A percentile compares a stretch with the other conserved stretches of the same genome.
phyloP scores from a whole-genome alignment of 148 eudicot genomes.

The Talinum fruticosum region DNA sequence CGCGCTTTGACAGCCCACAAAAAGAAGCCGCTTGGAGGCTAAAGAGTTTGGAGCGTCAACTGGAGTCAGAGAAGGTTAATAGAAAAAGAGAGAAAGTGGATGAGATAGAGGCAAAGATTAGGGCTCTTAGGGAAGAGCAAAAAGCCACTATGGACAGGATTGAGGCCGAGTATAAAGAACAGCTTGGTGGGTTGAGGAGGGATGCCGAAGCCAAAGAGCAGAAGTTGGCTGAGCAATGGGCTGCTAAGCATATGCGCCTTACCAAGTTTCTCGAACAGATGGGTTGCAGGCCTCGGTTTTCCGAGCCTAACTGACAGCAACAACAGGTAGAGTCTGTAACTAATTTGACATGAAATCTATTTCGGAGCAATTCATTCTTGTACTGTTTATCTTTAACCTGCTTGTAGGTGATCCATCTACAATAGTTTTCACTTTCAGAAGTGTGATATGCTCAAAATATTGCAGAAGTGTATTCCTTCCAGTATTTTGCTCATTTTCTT shows the following conservation, averaged over 20 bases:
- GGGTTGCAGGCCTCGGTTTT: conserved; percentile 43
- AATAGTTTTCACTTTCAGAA: background rate
- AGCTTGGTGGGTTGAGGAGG: conserved; percentile 60
- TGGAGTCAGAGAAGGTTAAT: conserved; percentile 69
- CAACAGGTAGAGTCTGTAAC: background rate
- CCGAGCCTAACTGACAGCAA: conserved; percentile 36
- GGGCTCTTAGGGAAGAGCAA: conserved; percentile 71
- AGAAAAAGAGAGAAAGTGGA: conserved; percentile 66
- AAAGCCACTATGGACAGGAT: conserved; percentile 58
- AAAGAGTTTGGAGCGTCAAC: conserved; percentile 73
- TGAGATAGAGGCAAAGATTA: conserved; percentile 67
- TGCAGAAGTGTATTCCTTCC: background rate
- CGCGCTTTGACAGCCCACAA: conserved; percentile 66
- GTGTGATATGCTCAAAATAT: background rate
- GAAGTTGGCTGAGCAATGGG: conserved; percentile 87
- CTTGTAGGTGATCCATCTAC: background rate
- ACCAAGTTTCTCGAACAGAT: conserved; percentile 69
- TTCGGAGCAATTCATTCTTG: background rate
- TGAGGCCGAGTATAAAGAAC: conserved; percentile 77
- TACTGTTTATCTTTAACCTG: background rate
- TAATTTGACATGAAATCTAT: too few species aligned
- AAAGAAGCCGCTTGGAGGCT: conserved; percentile 93
- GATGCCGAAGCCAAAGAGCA: conserved; percentile 91
- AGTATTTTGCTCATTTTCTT: background rate
- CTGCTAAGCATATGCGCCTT: conserved; percentile 64